phyloP scores from a whole-genome alignment of 352 stramenopile genomes.

The Thalassiosira allenii region DNA sequence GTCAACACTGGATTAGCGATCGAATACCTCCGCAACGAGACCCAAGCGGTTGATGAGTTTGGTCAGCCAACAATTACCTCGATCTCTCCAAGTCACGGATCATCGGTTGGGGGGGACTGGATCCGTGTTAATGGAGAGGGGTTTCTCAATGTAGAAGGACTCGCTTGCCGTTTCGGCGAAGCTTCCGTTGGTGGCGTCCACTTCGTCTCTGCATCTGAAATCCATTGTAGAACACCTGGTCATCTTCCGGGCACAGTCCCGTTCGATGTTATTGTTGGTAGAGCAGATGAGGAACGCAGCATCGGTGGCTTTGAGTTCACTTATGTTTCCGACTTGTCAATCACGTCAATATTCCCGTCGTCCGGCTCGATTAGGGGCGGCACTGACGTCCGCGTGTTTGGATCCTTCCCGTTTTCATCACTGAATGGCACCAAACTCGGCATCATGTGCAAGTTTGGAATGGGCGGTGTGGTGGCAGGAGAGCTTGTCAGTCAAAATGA shows the following conservation, averaged over 20 bases:
- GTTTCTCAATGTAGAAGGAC: slow-evolving; percentile 59
- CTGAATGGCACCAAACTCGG: slow-evolving; percentile 9
- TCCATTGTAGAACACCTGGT: slow-evolving; percentile 58
- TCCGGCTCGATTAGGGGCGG: slow-evolving; percentile 56
- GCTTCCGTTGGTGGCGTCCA: slow-evolving; percentile 16
- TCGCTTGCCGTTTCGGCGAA: slow-evolving; percentile 64
- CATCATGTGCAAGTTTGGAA: slow-evolving; percentile 66
- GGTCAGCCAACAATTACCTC: slow-evolving; percentile 42
- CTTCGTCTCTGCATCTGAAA: slow-evolving; percentile 58
- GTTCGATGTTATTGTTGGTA: slow-evolving; percentile 53
- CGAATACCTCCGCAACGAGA: slow-evolving; percentile 26
- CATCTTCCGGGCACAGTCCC: slow-evolving; percentile 48
- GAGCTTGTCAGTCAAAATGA: slow-evolving; percentile 53
- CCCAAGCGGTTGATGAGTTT: slow-evolving; percentile 8
- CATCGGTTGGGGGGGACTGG: slow-evolving; percentile 47
- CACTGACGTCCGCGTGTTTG: slow-evolving; percentile 58
- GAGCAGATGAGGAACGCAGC: neutral
- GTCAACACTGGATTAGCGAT: slow-evolving; percentile 59
- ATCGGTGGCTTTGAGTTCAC: slow-evolving; percentile 32
- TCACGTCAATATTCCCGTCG: slow-evolving; percentile 44
- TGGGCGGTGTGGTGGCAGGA: slow-evolving; percentile 36
- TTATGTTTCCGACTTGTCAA: slow-evolving; percentile 60
- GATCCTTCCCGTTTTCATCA: slow-evolving; percentile 44
- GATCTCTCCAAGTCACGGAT: slow-evolving; percentile 47
- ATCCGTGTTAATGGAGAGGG: slow-evolving; percentile 56